Evolutionary conservation across 2,329 filamentous ascomycete genomes (phyloP).

Genomic region (Pseudocercospora crystallina): DNA sequence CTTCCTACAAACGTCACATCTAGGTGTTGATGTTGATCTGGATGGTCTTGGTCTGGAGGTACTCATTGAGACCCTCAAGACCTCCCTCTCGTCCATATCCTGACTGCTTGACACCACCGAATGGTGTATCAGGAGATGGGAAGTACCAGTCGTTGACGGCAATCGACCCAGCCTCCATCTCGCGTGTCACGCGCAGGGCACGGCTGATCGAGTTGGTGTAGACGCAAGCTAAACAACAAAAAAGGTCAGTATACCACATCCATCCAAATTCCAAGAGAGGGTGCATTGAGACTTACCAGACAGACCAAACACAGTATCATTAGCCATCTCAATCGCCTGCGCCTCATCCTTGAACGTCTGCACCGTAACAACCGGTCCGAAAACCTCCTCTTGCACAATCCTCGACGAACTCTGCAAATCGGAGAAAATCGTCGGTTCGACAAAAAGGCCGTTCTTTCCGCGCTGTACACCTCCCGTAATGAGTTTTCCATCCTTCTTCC

Average conservation of each 20-base stretch:
- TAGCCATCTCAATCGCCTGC: conserved; percentile 55
- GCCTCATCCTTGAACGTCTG: conserved; percentile 58
- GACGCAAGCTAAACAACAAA: conserved; percentile 32
- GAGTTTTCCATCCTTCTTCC: conserved; percentile 23
- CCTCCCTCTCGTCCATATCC: conserved; percentile 11
- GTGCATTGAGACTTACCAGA: conserved; percentile 45
- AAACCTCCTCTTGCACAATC: conserved; percentile 62
- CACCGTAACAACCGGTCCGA: conserved; percentile 63
- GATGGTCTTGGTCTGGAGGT: conserved; percentile 10
- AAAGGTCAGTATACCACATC: too few species aligned
- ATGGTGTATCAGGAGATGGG: conserved; percentile 5
- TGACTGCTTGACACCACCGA: conserved; percentile 46
- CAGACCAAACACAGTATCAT: conserved; percentile 61
- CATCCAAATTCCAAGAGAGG: too few species aligned
- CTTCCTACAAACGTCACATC: too few species aligned
- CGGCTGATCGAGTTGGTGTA: conserved; percentile 62
- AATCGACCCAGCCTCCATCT: conserved; percentile 66
- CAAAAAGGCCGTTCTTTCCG: conserved; percentile 36
- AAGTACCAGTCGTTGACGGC: conserved; percentile 63
- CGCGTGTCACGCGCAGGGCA: conserved; percentile 50
- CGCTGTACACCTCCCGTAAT: conserved; percentile 25
- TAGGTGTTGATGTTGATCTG: conserved; percentile 8
- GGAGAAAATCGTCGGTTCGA: conserved; percentile 3
- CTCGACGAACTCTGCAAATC: conserved; percentile 30
- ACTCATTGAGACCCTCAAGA: conserved; percentile 9